phyloP scores from a whole-genome alignment of 2,329 filamentous ascomycete species.

The Penicillium sp. region DNA sequence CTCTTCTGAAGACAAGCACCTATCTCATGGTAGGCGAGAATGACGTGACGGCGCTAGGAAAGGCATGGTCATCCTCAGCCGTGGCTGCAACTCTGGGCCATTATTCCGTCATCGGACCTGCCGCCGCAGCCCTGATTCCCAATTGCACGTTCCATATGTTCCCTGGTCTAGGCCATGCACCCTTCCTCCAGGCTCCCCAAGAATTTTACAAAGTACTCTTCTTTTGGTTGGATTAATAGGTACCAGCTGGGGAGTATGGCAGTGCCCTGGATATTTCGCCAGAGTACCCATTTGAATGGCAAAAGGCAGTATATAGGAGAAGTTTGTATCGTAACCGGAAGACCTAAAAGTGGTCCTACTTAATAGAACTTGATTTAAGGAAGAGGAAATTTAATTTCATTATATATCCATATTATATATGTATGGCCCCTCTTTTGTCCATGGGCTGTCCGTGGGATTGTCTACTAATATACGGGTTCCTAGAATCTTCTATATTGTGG shows the following conservation, averaged over 20 bases:
- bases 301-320: not conserved
- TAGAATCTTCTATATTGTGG: too few relatives aligned
- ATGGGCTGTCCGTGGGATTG: too few relatives aligned
- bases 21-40: constrained; percentile 15
- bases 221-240: constrained; percentile 1
- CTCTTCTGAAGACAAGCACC: constrained; percentile 11
- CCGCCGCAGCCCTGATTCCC: constrained; percentile 12
- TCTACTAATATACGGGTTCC: too few relatives aligned
- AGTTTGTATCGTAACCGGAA: too few relatives aligned
- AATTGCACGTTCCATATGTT: constrained; percentile 16
- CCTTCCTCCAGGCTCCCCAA: constrained; percentile 15
- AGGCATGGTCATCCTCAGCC: constrained; percentile 6
- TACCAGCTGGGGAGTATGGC: not conserved
- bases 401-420: too few relatives aligned
- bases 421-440: too few relatives aligned
- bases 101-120: constrained; percentile 11
- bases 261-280: not conserved
- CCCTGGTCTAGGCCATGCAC: constrained; percentile 15
- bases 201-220: constrained; percentile 9
- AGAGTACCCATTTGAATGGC: not conserved
- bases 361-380: too few relatives aligned
- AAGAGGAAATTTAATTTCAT: too few relatives aligned
- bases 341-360: too few relatives aligned
- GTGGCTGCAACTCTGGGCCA: constrained; percentile 10
- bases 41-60: constrained; percentile 13